Conservation (phyloP, 2,329 filamentous ascomycete genomes). For the Arthrobotrys sinensis region DNA sequence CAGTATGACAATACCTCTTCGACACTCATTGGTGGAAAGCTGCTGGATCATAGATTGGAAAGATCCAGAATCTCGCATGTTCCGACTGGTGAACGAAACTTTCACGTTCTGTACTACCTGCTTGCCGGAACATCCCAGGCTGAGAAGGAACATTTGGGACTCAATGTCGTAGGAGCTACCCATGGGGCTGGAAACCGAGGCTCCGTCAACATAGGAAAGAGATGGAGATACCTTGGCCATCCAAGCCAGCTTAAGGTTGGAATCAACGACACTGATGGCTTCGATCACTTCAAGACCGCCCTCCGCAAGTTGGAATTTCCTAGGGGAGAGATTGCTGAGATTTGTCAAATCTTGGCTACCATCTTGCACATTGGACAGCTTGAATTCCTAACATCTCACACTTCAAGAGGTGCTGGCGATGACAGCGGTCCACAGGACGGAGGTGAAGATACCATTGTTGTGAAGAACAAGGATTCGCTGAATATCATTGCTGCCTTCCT, state of each 20-base stretch:
- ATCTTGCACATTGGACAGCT: conserved; percentile 98
- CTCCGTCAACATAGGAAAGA: conserved; percentile 76
- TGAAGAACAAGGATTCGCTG: conserved; percentile 93
- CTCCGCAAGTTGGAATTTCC: conserved; percentile 94
- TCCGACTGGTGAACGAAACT: conserved; percentile 95
- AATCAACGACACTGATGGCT: conserved; percentile 94
- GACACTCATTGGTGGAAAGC: conserved; percentile 90
- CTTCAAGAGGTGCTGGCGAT: conserved; percentile 83
- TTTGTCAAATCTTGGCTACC: conserved; percentile 92
- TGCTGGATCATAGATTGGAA: conserved; percentile 93
- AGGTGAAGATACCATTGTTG: conserved; percentile 84
- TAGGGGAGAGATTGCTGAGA: conserved; percentile 92
- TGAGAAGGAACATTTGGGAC: conserved; percentile 87
- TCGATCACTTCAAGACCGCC: conserved; percentile 97
- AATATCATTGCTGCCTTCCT: conserved; percentile 92
- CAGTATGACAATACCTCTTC: conserved; percentile 96
- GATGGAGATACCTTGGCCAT: conserved; percentile 97
- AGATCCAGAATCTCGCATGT: conserved; percentile 91
- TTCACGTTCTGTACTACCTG: conserved; percentile 96
- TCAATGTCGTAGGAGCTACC: conserved; percentile 74
- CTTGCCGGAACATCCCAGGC: conserved; percentile 90
- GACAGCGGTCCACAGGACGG: conserved; percentile 98
- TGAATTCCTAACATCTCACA: conserved; percentile 87
- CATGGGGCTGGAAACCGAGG: conserved; percentile 70
- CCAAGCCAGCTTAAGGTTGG: conserved; percentile 97